Evolutionary conservation across 1,284 basidiomycete species (phyloP).

Genomic region (Puccinia polysora): DNA sequence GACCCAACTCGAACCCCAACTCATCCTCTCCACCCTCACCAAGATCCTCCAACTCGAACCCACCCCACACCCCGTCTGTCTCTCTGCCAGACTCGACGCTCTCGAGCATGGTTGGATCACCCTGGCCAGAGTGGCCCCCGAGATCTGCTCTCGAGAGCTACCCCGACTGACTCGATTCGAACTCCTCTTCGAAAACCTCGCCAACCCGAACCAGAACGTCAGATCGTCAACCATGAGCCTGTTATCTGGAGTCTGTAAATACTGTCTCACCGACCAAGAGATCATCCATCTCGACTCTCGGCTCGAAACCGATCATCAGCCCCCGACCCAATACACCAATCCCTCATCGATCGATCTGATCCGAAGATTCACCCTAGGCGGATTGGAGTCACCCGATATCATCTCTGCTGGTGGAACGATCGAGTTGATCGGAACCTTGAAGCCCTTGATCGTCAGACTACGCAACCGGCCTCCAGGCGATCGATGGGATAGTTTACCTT

Average conservation of each 20-base stretch:
- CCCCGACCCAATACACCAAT: constrained; percentile 60
- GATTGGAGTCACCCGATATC: constrained; percentile 63
- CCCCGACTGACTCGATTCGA: constrained; percentile 44
- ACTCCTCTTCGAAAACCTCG: constrained; percentile 23
- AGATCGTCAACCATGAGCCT: constrained; percentile 65
- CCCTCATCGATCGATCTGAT: constrained; percentile 58
- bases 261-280: constrained; percentile 66
- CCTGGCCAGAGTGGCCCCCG: constrained; percentile 57
- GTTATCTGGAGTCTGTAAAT: constrained; percentile 61
- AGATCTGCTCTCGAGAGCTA: constrained; percentile 60
- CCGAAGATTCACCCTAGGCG: constrained; percentile 64
- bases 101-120: constrained; percentile 67
- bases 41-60: constrained; percentile 46
- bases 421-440: constrained; percentile 29
- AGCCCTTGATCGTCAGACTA: constrained; percentile 55
- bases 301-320: constrained; percentile 52
- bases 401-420: constrained; percentile 57
- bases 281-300: too few species aligned
- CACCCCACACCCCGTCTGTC: constrained; percentile 33
- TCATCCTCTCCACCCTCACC: constrained; percentile 55
- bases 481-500: constrained; percentile 58
- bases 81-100: constrained; percentile 69
- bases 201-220: constrained; percentile 51
- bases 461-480: constrained; percentile 51
- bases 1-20: constrained; percentile 56